These are phyloP conservation scores for Trametes cingulata DNA, from an alignment of 768 basidiomycete species.

Conservation along the genomic window DNA sequence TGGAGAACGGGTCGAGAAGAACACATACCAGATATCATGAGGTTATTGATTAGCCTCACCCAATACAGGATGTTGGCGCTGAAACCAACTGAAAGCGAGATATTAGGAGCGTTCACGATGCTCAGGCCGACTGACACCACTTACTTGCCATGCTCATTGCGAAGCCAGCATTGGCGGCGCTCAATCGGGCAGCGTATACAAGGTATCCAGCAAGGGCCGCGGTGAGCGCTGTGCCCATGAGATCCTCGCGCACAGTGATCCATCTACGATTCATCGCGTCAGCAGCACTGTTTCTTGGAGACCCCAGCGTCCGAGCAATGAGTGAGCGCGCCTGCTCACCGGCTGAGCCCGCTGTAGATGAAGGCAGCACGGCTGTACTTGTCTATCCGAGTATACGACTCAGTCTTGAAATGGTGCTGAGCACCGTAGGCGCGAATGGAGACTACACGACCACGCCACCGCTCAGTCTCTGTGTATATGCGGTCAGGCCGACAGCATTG, in stretches of 20 bases:
- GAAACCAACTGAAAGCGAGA: too few relatives aligned
- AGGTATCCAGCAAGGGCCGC: slow-evolving; percentile 52
- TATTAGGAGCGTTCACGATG: too few relatives aligned
- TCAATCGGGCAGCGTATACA: slow-evolving; percentile 45
- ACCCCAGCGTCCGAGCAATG: too few relatives aligned
- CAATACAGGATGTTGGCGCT: too few relatives aligned
- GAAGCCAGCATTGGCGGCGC: slow-evolving; percentile 42
- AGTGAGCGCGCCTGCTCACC: too few relatives aligned
- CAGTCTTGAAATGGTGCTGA: slow-evolving; percentile 42
- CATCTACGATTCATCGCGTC: slow-evolving; percentile 38
- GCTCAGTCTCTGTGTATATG: too few relatives aligned
- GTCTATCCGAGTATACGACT: slow-evolving; percentile 49
- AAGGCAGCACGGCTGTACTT: slow-evolving; percentile 44
- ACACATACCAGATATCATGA: not conserved
- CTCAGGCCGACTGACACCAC: not conserved
- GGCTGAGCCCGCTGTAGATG: slow-evolving; percentile 50
- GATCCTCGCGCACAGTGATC: slow-evolving; percentile 56
- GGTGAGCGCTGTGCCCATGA: slow-evolving; percentile 50
- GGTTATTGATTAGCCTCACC: too few relatives aligned
- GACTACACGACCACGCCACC: too few relatives aligned
- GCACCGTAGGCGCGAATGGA: slow-evolving; percentile 61
- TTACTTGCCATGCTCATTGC: slow-evolving; percentile 44
- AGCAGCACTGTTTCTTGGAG: too few relatives aligned
- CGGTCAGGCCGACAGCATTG: too few relatives aligned
- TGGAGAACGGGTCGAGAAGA: too few relatives aligned